These are phyloP conservation scores for Cenchrus fungigraminus DNA, from an alignment of 176 grass and related monocot species.

Conservation along the genomic window DNA sequence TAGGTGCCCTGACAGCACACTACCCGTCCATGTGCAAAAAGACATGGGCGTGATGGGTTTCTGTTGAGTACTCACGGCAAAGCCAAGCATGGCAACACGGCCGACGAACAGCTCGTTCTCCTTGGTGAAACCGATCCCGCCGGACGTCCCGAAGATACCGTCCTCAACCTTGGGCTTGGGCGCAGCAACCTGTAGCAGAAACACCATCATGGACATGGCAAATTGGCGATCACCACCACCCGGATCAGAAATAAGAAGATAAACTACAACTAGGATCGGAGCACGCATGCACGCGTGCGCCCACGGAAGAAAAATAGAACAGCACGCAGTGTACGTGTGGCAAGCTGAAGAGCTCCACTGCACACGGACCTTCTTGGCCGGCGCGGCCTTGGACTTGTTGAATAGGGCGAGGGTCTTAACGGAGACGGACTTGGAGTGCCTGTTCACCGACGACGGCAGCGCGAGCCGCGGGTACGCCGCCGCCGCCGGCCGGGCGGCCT, in stretches of 20 bases:
- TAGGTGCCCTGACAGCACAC: too few species aligned
- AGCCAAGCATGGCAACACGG: slow-evolving; percentile 96
- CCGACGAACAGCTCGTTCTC: slow-evolving; percentile 99
- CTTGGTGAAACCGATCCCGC: slow-evolving; percentile 98
- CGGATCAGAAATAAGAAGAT: neutral
- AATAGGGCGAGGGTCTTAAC: slow-evolving; percentile 67
- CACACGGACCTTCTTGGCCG: slow-evolving; percentile 65
- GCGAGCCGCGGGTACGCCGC: slow-evolving; percentile 44
- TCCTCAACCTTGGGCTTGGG: slow-evolving; percentile 72
- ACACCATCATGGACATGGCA: neutral
- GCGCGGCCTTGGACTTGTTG: slow-evolving; percentile 71
- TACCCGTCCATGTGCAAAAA: too few species aligned
- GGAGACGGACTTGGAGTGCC: slow-evolving; percentile 45
- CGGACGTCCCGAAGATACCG: slow-evolving; percentile 95
- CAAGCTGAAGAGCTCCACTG: too few species aligned
- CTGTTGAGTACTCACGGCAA: slow-evolving; percentile 68
- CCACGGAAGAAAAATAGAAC: too few species aligned
- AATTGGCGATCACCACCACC: neutral
- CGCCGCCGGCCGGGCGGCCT: slow-evolving; percentile 43
- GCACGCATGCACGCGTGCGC: too few species aligned
- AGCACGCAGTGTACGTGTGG: too few species aligned
- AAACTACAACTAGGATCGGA: too few species aligned
- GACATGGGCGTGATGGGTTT: neutral
- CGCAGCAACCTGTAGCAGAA: neutral
- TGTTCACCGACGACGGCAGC: slow-evolving; percentile 33